A percentile compares a stretch with the other conserved stretches of the same genome.
Conservation (phyloP, 768 basidiomycete species). For the Fistulinella prunicolor region DNA sequence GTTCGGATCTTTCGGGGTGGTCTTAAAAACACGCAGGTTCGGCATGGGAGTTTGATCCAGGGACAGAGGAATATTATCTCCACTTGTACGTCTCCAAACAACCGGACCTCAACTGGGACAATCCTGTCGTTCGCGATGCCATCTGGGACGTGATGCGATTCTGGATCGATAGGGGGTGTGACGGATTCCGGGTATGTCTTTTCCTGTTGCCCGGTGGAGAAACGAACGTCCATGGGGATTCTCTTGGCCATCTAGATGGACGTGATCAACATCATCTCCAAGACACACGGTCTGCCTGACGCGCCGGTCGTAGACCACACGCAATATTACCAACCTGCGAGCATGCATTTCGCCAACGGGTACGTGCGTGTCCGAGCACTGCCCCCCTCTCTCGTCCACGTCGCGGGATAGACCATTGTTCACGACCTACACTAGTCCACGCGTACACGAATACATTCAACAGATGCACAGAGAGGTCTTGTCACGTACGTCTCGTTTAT, state of each 20-base stretch:
- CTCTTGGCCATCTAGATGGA: constrained; percentile 48
- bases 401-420: no score
- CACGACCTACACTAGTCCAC: constrained; percentile 42
- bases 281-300: constrained; percentile 61
- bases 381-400: no score
- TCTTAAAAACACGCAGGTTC: constrained; percentile 41
- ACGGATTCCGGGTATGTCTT: constrained; percentile 65
- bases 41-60: constrained; percentile 68
- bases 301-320: constrained; percentile 54
- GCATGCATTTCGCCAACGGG: constrained; percentile 59
- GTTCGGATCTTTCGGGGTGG: constrained; percentile 2
- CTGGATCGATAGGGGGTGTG: constrained; percentile 72
- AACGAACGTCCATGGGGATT: background rate
- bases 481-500: constrained; percentile 42
- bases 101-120: constrained; percentile 80
- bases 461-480: constrained; percentile 66
- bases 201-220: background rate
- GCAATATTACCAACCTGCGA: constrained; percentile 52
- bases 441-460: constrained; percentile 62
- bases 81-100: constrained; percentile 66
- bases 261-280: constrained; percentile 67
- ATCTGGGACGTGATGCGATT: constrained; percentile 66
- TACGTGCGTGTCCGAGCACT: constrained; percentile 26
- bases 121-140: constrained; percentile 54
- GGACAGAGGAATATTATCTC: constrained; percentile 67